phyloP scores from a whole-genome alignment of 495 filamentous ascomycete genomes.

The Aspergillus steynii region DNA sequence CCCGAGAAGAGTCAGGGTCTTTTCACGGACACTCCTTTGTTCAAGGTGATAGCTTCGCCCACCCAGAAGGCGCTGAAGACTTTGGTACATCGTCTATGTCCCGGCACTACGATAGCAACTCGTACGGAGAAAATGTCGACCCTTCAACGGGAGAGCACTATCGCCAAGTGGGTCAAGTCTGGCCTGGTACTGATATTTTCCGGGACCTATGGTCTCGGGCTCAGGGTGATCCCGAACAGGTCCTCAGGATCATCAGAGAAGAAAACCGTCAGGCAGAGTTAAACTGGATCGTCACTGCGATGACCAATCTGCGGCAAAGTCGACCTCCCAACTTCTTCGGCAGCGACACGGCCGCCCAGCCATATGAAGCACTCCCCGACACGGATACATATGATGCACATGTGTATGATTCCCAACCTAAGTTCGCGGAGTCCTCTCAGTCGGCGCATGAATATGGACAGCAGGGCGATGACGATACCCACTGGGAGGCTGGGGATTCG shows the following conservation, averaged over 20 bases:
- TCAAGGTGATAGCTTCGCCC: conserved; percentile 12
- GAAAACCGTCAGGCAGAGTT: conserved; percentile 59
- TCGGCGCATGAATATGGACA: background rate
- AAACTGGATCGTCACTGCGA: conserved; percentile 45
- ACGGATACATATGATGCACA: conserved; percentile 2
- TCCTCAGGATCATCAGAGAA: conserved; percentile 61
- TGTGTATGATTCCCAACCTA: background rate
- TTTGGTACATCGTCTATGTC: background rate
- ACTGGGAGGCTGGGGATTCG: background rate
- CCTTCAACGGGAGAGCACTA: conserved; percentile 38
- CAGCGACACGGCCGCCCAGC: background rate
- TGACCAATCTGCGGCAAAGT: conserved; percentile 29
- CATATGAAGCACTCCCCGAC: conserved; percentile 1
- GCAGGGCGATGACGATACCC: background rate
- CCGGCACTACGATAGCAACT: conserved; percentile 12
- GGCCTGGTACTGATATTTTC: conserved; percentile 47
- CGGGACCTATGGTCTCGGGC: conserved; percentile 52
- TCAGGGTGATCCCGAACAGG: conserved; percentile 58
- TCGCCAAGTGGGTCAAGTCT: conserved; percentile 17
- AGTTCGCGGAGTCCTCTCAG: background rate
- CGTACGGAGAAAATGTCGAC: conserved; percentile 31
- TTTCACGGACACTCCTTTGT: conserved; percentile 1
- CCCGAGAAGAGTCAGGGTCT: background rate
- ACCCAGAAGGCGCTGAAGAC: background rate
- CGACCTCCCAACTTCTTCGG: background rate